Evolutionary conservation across 768 basidiomycete species (phyloP).

Genomic region (Leccinum subtestaceum): DNA sequence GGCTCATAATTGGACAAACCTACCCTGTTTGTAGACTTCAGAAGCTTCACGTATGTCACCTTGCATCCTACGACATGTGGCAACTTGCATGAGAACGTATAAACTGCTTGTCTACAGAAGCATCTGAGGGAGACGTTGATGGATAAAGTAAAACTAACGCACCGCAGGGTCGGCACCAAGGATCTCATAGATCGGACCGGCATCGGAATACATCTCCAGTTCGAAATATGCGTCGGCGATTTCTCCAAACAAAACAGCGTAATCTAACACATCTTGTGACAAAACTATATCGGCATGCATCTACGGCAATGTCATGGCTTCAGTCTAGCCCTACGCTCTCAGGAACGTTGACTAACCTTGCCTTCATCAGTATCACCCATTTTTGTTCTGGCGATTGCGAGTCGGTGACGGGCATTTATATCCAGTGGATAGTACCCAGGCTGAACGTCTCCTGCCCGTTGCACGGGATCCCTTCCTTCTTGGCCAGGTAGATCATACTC

Average conservation of each 20-base stretch:
- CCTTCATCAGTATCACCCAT: conserved; percentile 80
- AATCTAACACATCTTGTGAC: conserved; percentile 68
- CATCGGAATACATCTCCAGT: conserved; percentile 71
- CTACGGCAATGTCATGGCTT: conserved; percentile 36
- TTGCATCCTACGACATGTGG: conserved; percentile 74
- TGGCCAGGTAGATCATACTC: conserved; percentile 70
- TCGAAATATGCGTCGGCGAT: conserved; percentile 80
- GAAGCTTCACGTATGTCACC: conserved; percentile 75
- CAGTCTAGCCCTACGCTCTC: neutral
- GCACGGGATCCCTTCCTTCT: conserved; percentile 40
- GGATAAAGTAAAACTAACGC: conserved; percentile 22
- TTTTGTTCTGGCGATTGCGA: conserved; percentile 80
- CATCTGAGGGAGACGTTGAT: neutral
- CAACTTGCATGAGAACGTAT: conserved; percentile 72
- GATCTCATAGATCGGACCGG: conserved; percentile 74
- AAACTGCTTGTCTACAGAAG: conserved; percentile 65
- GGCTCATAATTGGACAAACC: conserved; percentile 13
- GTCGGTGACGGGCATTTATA: conserved; percentile 71
- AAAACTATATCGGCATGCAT: conserved; percentile 74
- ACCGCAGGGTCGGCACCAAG: conserved; percentile 76
- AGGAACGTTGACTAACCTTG: conserved; percentile 46
- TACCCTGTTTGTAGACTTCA: conserved; percentile 82
- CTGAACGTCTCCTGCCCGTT: conserved; percentile 46
- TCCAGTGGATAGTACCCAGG: conserved; percentile 43
- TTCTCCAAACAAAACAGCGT: conserved; percentile 75